Evolutionary conservation across 148 eudicot genomes (phyloP), one percentile per base, ranked within the genome.

Genomic region (Polygonum aviculare): DNA sequence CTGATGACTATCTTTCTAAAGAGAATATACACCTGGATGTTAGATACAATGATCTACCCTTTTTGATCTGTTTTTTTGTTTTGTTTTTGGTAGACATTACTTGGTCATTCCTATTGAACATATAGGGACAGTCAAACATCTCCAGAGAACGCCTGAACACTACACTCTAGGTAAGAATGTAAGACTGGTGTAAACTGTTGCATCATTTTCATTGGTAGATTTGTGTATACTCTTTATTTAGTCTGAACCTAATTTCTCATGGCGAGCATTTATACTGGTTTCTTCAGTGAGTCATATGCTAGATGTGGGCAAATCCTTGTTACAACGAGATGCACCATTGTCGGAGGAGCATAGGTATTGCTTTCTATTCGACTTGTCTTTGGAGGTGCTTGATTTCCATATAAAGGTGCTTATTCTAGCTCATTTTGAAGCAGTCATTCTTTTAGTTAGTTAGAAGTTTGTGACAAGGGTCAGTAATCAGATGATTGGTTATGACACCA

Each of bases 71-170:
- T 65, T 36, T 65, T 2, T 15, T n/a, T n/a, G n/a, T n/a, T 26
- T 26, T 1, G 31, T 26, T 50, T 15, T 35, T 62, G 39, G 69
- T 26, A 65, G 71, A 36, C 41, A 65, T 86, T 94, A 94, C 82
- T 84, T 92, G 89, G 96, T 94, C 59, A 88, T 94, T 77, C 93
- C 98, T 54, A 75, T 86, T 73, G 86, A 90, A 75, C 98, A 94
- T 82, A 92, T 92, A 81, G 84, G 90, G 41, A 90, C 96, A 0
- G 98, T 94, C 59, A 90, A 85, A 35, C 86, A 90, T 77, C 94
- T 94, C 54, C 81, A 83, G 77, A 85, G 79, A 80, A 86, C 83
- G 78, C 57, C 83, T 55, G 89, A 88, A 83, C 90, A 92, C 84
- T 89, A 77, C 65, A 74, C 85, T 76, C 82, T 94, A 78, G 98